These are phyloP conservation scores for Saccharum spontaneum DNA, from an alignment of 176 grass and related monocot species.

Conservation along the genomic window DNA sequence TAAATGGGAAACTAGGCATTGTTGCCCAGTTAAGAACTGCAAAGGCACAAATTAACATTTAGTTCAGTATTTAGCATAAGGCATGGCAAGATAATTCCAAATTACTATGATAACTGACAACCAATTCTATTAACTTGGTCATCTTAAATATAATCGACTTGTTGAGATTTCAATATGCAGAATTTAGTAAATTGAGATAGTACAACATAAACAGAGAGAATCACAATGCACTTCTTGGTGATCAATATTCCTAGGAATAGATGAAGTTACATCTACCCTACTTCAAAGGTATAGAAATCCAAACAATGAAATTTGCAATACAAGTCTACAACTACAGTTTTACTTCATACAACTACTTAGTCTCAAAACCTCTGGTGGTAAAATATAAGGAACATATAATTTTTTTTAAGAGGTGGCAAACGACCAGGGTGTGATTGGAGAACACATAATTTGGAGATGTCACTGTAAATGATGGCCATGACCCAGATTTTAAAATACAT, in stretches of 20 bases:
- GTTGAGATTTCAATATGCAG: not conserved
- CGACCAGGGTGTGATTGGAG: not conserved
- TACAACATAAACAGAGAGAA: slow-evolving; percentile 8
- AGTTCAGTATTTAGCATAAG: not conserved
- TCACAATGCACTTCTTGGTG: not conserved
- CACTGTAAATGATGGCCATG: slow-evolving; percentile 6
- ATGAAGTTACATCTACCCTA: not conserved
- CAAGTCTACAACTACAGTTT: not conserved
- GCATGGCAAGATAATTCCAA: not conserved
- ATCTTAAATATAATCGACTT: not conserved
- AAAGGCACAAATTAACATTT: slow-evolving; percentile 4
- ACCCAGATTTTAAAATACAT: slow-evolving; percentile 42
- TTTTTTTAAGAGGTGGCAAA: not conserved
- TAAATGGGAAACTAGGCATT: not conserved
- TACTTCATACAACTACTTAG: not conserved
- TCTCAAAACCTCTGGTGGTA: not conserved
- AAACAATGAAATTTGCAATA: not conserved
- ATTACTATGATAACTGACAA: slow-evolving; percentile 16
- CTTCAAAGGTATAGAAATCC: not conserved
- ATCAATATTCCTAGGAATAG: not conserved
- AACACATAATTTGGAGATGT: slow-evolving; percentile 21
- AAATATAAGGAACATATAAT: slow-evolving; percentile 8
- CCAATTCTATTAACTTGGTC: not conserved
- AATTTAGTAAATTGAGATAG: slow-evolving; percentile 16
- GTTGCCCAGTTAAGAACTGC: slow-evolving; percentile 7